Base-by-base conservation (phyloP, 768 basidiomycete species). In the Candolleomyces efflorescens region DNA sequence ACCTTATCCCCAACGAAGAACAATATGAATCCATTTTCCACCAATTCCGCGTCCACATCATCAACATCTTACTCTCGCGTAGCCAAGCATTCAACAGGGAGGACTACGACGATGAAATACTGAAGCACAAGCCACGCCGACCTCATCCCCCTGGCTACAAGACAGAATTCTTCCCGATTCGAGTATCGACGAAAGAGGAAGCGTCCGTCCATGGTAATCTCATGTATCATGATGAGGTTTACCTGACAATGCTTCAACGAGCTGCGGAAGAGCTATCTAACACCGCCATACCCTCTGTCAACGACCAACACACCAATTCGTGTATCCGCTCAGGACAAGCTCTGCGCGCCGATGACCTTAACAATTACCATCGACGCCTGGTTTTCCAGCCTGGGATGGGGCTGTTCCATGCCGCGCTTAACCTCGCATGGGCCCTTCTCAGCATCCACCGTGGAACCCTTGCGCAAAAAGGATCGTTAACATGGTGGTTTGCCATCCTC, bases 351-450 rank as follows among this genome's bases (percentile, higher is more conserved):
- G 69, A 18, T 12, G 23, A 47, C 13, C 11, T 47, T 18, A 47
- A 47, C 46, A 12, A 47, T 5, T 24, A 47, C 13, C 17, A 47
- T 15, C n/a, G n/a, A 18, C 22, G 46, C 22, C 18, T 20, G 3
- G 11, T 24, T 47, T 24, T 24, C 5, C 46, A 47, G 22, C 17
- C 13, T 12, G n/a, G 20, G 6, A 47, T 47, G 46, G 46, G 73
- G 0, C 58, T 71, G 0, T 76, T 77, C 52, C 73, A 77, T 54
- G 61, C 72, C 0, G 56, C 60, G 17, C 64, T 75, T 57, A 76
- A 74, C 45, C 62, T 75, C 1, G 60, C 72, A 20, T 74, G 73
- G 71, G 64, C 60, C 0, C 46, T 74, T 10, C 62, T 72, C 0
- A 53, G 68, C 12, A 51, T 51, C 11, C 72, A 76, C 56, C 60